phyloP scores from a whole-genome alignment of 2,329 filamentous ascomycete genomes.

The Stachybotrys elegans region DNA sequence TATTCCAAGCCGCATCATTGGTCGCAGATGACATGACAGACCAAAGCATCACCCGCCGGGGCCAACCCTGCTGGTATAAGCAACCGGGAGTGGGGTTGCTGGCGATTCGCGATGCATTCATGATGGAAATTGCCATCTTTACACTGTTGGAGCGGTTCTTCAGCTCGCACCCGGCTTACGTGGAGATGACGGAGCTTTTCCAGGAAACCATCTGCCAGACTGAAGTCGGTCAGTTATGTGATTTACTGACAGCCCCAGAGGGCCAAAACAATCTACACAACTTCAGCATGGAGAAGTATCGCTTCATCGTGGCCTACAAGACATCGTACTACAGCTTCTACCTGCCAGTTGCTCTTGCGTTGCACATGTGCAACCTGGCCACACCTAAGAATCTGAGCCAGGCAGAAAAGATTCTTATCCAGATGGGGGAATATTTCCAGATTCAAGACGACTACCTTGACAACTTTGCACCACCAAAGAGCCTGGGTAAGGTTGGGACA shows the following conservation, averaged over 20 bases:
- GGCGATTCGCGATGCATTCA: conserved; percentile 97
- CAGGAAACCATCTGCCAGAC: conserved; percentile 93
- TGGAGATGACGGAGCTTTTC: conserved; percentile 93
- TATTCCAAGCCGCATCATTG: conserved; percentile 97
- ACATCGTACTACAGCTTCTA: conserved; percentile 99
- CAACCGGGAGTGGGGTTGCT: conserved; percentile 86
- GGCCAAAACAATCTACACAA: conserved; percentile 89
- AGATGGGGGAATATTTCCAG: conserved; percentile 98
- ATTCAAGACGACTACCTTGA: conserved; percentile 98
- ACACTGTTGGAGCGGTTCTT: conserved; percentile 90
- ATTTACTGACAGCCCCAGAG: conserved; percentile 92
- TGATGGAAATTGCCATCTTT: conserved; percentile 91
- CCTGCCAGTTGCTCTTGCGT: conserved; percentile 86
- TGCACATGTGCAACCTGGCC: conserved; percentile 80
- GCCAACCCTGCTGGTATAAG: conserved; percentile 94
- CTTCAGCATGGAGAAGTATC: conserved; percentile 93
- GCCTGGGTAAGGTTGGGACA: conserved; percentile 97
- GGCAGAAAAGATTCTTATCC: conserved; percentile 87
- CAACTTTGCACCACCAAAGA: conserved; percentile 87
- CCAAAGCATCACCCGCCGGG: conserved; percentile 86
- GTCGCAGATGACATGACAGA: conserved; percentile 99
- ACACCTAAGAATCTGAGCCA: conserved; percentile 85
- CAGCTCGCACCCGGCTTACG: conserved; percentile 77
- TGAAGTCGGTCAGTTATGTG: conserved; percentile 90
- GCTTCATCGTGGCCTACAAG: conserved; percentile 99